Evolutionary conservation across 805 yeast genomes (phyloP), one percentile per base, ranked within the genome.

Genomic region (Ogataea dorogensis): DNA sequence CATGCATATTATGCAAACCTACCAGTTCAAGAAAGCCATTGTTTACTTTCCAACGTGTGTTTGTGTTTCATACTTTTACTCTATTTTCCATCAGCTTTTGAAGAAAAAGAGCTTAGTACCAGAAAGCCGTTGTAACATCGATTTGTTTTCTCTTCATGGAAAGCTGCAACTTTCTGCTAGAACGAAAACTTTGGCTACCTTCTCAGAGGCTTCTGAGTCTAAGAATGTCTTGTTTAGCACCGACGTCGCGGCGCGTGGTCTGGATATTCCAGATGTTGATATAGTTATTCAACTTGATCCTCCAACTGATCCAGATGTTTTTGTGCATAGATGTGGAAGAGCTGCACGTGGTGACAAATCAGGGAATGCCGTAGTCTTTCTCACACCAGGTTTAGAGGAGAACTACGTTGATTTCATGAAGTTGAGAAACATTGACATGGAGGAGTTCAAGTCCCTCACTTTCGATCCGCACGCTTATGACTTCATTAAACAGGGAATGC

Each of bases 221-320:
- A 80, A 77, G 45, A 68, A 80, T 7, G 75, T 91, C 0, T 61
- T 93, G 16, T 65, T 93, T 61, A 88, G 98, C 2, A 93, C 98
- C 0, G 98, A 93, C 68, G 96, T 93, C n/a, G 97, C 98, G 0
- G 96, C 98, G 0, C 73, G 98, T 55, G 98, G 98, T 27, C 75
- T 93, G 15, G 98, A 93, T 65, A 81, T 93, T 18, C 95, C 96
- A 0, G 93, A 89, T 36, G 97, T 93, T 7, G 98, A 93, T 53
- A 63, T 89, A 17, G 98, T 91, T 3, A 65, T 93, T n/a, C 98
- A 93, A 56, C 50, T 91, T 16, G 98, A 93, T 46, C 95, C 98
- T 2, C 98, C 98, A 1, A 79, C 87, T 0, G 96, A 89, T 48
- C 86, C 97, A 0, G 94, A 84, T 53, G 77, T 87, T 55, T 93